phyloP scores from a whole-genome alignment of 805 yeast species.

The Clavispora asparagi region DNA sequence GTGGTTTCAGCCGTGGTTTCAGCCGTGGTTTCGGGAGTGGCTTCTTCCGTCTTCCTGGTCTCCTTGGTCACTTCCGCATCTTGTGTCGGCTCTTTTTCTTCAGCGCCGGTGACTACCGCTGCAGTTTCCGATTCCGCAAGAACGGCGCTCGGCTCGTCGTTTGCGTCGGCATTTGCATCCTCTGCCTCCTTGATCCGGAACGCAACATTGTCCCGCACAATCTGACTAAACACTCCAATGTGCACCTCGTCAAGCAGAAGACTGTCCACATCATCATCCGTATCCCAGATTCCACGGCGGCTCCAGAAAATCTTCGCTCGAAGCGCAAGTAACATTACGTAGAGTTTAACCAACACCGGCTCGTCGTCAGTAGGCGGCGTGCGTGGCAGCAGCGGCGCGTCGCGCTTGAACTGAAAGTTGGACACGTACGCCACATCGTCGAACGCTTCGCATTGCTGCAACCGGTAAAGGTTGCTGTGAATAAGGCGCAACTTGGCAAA shows the following conservation, averaged over 20 bases:
- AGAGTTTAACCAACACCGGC: conserved; percentile 38
- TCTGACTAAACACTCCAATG: conserved; percentile 7
- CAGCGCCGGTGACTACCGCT: not conserved
- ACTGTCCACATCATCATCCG: conserved; percentile 31
- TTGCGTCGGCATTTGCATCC: too few species aligned
- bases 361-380: conserved; percentile 23
- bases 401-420: conserved; percentile 25
- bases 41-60: not conserved
- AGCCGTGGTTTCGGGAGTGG: not conserved
- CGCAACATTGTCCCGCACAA: conserved; percentile 13
- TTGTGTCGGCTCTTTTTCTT: not conserved
- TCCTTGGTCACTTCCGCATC: not conserved
- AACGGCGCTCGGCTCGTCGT: too few species aligned
- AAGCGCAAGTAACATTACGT: conserved; percentile 48
- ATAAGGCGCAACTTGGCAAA: conserved; percentile 71
- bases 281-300: conserved; percentile 74
- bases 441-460: conserved; percentile 30
- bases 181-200: not conserved
- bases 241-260: conserved; percentile 12
- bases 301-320: conserved; percentile 80
- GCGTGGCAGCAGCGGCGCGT: conserved; percentile 4
- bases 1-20: not conserved
- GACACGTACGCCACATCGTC: conserved; percentile 21
- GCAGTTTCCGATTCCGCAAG: too few species aligned
- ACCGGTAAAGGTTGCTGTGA: conserved; percentile 50